These are phyloP conservation scores for Dactylonectria estremocensis DNA, from an alignment of 2,329 filamentous ascomycete genomes.

Conservation along the genomic window DNA sequence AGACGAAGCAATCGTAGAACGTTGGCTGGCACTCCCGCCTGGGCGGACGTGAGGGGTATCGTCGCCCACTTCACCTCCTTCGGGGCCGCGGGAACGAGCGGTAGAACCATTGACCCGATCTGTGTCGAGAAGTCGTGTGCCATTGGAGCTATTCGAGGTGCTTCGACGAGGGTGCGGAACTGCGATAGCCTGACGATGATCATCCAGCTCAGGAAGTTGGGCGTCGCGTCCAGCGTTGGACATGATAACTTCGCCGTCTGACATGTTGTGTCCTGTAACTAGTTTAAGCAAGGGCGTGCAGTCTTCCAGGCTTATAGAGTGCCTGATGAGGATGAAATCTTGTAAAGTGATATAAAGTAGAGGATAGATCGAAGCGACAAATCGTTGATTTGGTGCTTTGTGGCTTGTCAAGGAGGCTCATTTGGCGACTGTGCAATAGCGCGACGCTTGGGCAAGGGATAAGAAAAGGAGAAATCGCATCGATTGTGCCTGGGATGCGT, in stretches of 20 bases:
- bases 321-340: no score
- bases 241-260: conserved; percentile 73
- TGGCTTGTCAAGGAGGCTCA: no score
- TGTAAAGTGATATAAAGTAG: no score
- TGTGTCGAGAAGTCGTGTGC: conserved; percentile 63
- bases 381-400: no score
- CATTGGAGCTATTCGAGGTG: conserved; percentile 81
- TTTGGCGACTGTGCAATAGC: no score
- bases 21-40: conserved; percentile 62
- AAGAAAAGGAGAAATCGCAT: no score
- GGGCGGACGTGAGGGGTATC: conserved; percentile 74
- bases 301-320: no score
- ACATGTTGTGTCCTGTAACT: conserved; percentile 76
- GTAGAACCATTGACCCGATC: conserved; percentile 53
- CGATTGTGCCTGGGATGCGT: no score
- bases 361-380: no score
- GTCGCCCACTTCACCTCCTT: conserved; percentile 83
- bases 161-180: conserved; percentile 78
- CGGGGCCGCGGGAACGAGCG: conserved; percentile 81
- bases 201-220: conserved; percentile 86
- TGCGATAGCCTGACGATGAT: conserved; percentile 81
- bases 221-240: conserved; percentile 78
- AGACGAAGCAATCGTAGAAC: conserved; percentile 70
- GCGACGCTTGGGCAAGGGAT: no score
- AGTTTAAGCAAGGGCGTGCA: no score